Evolutionary conservation across 331 rosid genomes (phyloP), one percentile per base, ranked within the genome.

Genomic region (Acacia concinna): DNA sequence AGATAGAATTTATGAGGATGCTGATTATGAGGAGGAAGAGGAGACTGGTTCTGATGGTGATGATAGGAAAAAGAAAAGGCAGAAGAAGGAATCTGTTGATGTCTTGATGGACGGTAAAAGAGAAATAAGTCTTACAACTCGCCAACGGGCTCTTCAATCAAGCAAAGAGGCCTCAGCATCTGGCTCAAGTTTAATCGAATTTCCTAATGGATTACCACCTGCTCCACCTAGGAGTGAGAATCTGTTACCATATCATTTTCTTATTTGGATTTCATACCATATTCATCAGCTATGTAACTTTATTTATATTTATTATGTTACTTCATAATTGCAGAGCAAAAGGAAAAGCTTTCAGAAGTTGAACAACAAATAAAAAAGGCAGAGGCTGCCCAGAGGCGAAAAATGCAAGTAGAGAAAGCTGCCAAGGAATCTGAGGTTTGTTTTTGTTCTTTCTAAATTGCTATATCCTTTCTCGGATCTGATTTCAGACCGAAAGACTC

Each of bases 361-460:
- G 98, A 96, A 77, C 97, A 87, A 82, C 99, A 90, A 77, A 67
- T 87, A 77, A 93, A 91, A 91, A 96, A 96, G 86, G 92, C 93
- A 1, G 99, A 96, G 91, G 97, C 97, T 70, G 98, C 98, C 57
- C 97, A 93, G 84, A 89, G 92, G 81, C 95, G 99, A 1, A 86
- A 84, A 78, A 85, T 93, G 89, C 99, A 96, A 74, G 88, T 87
- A 31, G 97, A 96, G 90, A 96, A 96, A 81, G 97, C 97, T 70
- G 93, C 94, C 68, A 79, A 89, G 85, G 99, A 96, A 81, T 88
- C 97, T 15, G 93, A 90, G 99, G 99, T 96, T 82, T 78, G 81
- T 44, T 83, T 73, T 83, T 75, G 62, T 68, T 73, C 78, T 75
- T 64, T 79, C 27, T 47, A 68, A 73, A 13, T 79, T 54, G 37